Percentiles rank a stretch among this genome's conserved stretches.
These are phyloP conservation scores for Solanum gandarillasii DNA, from an alignment of 257 asterid genomes.

Conservation along the genomic window DNA sequence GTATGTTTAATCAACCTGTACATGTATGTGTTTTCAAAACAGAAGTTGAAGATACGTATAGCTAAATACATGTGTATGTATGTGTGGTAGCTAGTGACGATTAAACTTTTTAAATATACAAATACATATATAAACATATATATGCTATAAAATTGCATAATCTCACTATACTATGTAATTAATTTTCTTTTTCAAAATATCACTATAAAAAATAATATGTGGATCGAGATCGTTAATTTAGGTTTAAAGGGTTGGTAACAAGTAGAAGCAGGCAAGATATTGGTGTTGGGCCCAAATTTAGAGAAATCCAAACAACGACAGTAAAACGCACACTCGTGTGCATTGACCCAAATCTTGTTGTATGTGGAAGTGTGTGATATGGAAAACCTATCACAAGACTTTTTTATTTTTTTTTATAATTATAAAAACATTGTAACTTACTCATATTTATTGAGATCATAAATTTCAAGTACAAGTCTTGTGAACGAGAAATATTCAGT, in stretches of 20 bases:
- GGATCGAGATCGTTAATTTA: neutral
- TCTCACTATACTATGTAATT: neutral
- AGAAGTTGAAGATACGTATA: neutral
- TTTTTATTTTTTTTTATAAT: neutral
- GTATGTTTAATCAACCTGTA: neutral
- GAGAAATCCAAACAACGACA: neutral
- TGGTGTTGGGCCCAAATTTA: neutral
- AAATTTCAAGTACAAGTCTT: neutral
- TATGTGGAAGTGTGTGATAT: neutral
- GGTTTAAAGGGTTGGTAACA: neutral
- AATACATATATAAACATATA: neutral
- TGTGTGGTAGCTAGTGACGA: neutral
- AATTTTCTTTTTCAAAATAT: neutral
- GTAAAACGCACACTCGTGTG: neutral
- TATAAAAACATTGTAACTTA: neutral
- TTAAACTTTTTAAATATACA: neutral
- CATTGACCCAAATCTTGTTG: neutral
- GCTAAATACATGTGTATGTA: neutral
- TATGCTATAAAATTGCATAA: neutral
- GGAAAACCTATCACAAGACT: neutral
- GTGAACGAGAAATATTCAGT: neutral
- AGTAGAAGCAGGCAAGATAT: neutral
- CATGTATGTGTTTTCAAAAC: neutral
- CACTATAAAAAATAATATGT: neutral
- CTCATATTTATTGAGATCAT: neutral